Evolutionary conservation across 129 eudicot species (phyloP).

Genomic region (Chrysanthemum makinoi): DNA sequence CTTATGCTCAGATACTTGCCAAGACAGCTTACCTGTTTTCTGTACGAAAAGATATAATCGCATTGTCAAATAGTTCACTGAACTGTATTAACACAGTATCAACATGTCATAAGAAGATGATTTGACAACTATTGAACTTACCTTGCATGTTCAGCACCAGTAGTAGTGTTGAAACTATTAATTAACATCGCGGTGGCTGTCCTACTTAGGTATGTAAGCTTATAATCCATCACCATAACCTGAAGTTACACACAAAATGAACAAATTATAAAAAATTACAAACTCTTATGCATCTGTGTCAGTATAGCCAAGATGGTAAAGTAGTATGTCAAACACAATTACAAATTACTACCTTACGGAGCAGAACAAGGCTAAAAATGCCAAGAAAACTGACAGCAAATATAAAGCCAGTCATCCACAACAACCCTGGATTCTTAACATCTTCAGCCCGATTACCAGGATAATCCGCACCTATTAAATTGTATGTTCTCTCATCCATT

Average conservation of each 20-base stretch:
- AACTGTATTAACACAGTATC: neutral
- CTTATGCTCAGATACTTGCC: constrained; percentile 24
- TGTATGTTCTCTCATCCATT: constrained; percentile 86
- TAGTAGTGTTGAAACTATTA: constrained; percentile 87
- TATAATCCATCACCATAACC: constrained; percentile 75
- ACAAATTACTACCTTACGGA: constrained; percentile 52
- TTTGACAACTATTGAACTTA: constrained; percentile 18
- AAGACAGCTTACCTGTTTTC: constrained; percentile 65
- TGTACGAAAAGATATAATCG: constrained; percentile 19
- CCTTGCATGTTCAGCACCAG: constrained; percentile 95
- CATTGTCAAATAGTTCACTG: neutral
- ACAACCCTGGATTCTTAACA: constrained; percentile 84
- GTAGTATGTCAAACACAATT: neutral
- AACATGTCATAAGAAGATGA: neutral
- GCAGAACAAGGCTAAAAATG: constrained; percentile 90
- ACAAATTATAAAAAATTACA: neutral
- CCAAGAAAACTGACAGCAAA: constrained; percentile 92
- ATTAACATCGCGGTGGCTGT: constrained; percentile 96
- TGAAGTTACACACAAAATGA: constrained; percentile 20
- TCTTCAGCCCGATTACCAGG: constrained; percentile 96
- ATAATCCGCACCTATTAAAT: constrained; percentile 74
- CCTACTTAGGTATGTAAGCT: constrained; percentile 92
- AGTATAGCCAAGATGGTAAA: neutral
- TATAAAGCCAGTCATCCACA: constrained; percentile 95
- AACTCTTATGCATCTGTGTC: neutral